These are phyloP conservation scores for Claviceps purpurea DNA, from an alignment of 2,329 filamentous ascomycete genomes.

Conservation along the genomic window DNA sequence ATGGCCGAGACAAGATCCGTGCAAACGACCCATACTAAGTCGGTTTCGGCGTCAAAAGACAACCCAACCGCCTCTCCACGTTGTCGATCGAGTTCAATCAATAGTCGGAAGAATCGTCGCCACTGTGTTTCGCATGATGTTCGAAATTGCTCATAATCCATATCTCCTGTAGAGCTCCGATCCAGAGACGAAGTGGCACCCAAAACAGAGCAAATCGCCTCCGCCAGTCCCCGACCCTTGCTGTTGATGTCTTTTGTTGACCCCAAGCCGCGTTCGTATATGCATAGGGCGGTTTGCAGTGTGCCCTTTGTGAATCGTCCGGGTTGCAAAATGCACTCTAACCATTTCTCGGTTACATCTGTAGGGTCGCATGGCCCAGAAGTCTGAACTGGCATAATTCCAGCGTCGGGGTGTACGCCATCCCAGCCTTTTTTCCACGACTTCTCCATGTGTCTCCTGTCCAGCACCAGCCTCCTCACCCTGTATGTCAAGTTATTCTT, in stretches of 20 bases:
- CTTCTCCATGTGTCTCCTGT: slow-evolving; percentile 46
- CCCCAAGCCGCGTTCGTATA: slow-evolving; percentile 57
- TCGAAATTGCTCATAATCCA: slow-evolving; percentile 66
- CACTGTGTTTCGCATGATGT: slow-evolving; percentile 69
- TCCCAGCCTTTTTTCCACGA: slow-evolving; percentile 61
- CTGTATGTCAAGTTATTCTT: slow-evolving; percentile 73
- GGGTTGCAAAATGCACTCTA: slow-evolving; percentile 69
- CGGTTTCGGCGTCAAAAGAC: slow-evolving; percentile 54
- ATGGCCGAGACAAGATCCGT: slow-evolving; percentile 71
- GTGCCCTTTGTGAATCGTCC: slow-evolving; percentile 69
- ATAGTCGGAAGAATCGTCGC: slow-evolving; percentile 76
- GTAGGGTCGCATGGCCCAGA: slow-evolving; percentile 51
- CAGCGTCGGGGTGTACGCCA: slow-evolving; percentile 48
- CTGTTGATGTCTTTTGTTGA: slow-evolving; percentile 20
- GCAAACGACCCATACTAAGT: slow-evolving; percentile 72
- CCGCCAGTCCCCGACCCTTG: slow-evolving; percentile 48
- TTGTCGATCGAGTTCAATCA: slow-evolving; percentile 75
- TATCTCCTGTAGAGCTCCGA: slow-evolving; percentile 45
- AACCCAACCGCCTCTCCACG: slow-evolving; percentile 71
- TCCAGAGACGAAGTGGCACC: slow-evolving; percentile 54
- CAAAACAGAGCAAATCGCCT: slow-evolving; percentile 62
- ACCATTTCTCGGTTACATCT: slow-evolving; percentile 72
- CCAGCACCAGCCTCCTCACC: slow-evolving; percentile 60
- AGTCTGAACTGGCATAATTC: slow-evolving; percentile 38
- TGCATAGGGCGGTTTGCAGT: slow-evolving; percentile 67